phyloP scores from a whole-genome alignment of 345 rosid genomes.

The Iberis pinnata region DNA sequence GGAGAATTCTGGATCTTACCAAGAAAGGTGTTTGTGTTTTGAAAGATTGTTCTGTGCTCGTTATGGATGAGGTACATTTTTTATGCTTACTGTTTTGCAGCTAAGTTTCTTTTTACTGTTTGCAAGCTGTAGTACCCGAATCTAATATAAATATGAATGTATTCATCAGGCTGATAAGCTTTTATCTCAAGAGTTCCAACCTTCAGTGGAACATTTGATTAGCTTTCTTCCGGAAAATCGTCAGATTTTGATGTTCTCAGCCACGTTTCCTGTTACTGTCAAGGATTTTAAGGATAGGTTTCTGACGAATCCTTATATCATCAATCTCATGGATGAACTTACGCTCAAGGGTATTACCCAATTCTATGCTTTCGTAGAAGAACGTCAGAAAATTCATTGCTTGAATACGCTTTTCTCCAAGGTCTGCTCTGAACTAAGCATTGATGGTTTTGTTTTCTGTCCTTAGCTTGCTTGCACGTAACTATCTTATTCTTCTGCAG shows the following conservation, averaged over 20 bases:
- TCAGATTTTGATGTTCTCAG: slow-evolving; percentile 87
- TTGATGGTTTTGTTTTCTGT: background rate
- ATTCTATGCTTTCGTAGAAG: slow-evolving; percentile 90
- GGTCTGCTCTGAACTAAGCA: slow-evolving; percentile 39
- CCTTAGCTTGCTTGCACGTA: slow-evolving; percentile 8
- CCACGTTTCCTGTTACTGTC: slow-evolving; percentile 88
- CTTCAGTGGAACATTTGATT: slow-evolving; percentile 78
- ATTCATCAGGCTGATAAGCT: slow-evolving; percentile 78
- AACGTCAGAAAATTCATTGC: slow-evolving; percentile 93
- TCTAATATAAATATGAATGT: slow-evolving; percentile 27
- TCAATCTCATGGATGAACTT: slow-evolving; percentile 94
- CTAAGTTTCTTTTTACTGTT: slow-evolving; percentile 8
- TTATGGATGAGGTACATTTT: slow-evolving; percentile 74
- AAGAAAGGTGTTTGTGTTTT: slow-evolving; percentile 81
- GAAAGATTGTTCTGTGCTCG: slow-evolving; percentile 84
- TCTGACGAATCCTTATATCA: slow-evolving; percentile 65
- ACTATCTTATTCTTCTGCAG: slow-evolving; percentile 38
- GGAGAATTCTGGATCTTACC: slow-evolving; percentile 85
- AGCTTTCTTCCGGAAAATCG: slow-evolving; percentile 65
- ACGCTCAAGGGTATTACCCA: slow-evolving; percentile 92
- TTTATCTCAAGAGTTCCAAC: slow-evolving; percentile 88
- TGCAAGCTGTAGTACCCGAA: background rate
- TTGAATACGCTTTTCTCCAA: slow-evolving; percentile 87
- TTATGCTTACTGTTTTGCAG: background rate
- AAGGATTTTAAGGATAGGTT: slow-evolving; percentile 86